Percentiles rank a stretch among this genome's conserved stretches.
Conservation (phyloP, 768 basidiomycete genomes). For the Lactarius hatsudake region DNA sequence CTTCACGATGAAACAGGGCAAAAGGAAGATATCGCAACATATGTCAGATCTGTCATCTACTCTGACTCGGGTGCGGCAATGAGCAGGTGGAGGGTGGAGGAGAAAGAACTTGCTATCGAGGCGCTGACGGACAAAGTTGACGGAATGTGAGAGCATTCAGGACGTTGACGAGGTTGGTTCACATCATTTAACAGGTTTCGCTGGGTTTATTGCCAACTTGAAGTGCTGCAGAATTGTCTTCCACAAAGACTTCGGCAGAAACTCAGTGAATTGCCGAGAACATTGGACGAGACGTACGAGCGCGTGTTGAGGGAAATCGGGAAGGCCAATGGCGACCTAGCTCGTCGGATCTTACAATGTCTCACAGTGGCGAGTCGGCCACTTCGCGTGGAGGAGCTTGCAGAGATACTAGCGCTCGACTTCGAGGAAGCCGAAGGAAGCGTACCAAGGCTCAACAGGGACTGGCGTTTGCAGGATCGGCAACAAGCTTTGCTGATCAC, state of each 20-base stretch:
- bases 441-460: background rate
- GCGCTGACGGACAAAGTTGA: background rate
- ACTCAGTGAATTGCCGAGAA: background rate
- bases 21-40: background rate
- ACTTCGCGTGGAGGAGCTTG: background rate
- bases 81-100: conserved; percentile 40
- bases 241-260: background rate
- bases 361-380: background rate
- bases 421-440: background rate
- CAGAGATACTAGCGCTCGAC: background rate
- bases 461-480: background rate
- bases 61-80: background rate
- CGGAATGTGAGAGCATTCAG: background rate
- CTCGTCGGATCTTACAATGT: background rate
- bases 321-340: background rate
- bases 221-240: background rate
- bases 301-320: background rate
- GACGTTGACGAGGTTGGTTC: background rate
- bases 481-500: background rate
- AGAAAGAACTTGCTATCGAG: conserved; percentile 32
- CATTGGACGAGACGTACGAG: background rate
- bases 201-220: background rate
- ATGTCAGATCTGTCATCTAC: background rate
- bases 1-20: background rate
- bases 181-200: background rate